Evolutionary conservation across 2,329 filamentous ascomycete genomes (phyloP).

Genomic region (Tolypocladium endophyticum): DNA sequence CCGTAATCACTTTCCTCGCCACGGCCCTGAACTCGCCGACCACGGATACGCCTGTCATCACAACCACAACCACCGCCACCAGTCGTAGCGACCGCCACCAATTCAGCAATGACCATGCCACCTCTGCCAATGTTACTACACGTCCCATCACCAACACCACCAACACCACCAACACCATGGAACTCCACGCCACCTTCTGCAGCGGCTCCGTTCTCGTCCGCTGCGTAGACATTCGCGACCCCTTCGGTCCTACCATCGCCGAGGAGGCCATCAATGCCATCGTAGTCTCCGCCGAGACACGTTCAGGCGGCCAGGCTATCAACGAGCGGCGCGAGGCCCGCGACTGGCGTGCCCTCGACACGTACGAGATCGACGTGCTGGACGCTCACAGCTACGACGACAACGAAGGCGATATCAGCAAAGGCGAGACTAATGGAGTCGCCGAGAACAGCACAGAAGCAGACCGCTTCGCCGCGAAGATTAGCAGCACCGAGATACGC

Average conservation of each 20-base stretch:
- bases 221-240: conserved; percentile 77
- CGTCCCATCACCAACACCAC: no score
- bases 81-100: no score
- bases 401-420: conserved; percentile 4
- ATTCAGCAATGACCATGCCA: neutral
- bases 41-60: conserved; percentile 5
- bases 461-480: conserved; percentile 67
- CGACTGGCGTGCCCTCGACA: conserved; percentile 64
- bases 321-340: conserved; percentile 71
- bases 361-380: conserved; percentile 85
- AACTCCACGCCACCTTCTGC: conserved; percentile 41
- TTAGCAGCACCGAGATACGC: conserved; percentile 83
- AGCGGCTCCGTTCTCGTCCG: conserved; percentile 54
- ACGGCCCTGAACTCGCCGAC: conserved; percentile 43
- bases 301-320: conserved; percentile 71
- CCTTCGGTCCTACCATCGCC: conserved; percentile 83
- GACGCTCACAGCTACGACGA: conserved; percentile 44
- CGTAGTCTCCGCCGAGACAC: conserved; percentile 81
- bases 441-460: conserved; percentile 19
- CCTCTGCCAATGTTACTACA: neutral
- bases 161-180: conserved; percentile 5
- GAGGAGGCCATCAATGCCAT: conserved; percentile 68
- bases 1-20: conserved; percentile 62
- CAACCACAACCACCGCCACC: neutral
- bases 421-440: conserved; percentile 25